These are phyloP conservation scores for Penicillium pulvis DNA, from an alignment of 495 filamentous ascomycete species.

Conservation along the genomic window DNA sequence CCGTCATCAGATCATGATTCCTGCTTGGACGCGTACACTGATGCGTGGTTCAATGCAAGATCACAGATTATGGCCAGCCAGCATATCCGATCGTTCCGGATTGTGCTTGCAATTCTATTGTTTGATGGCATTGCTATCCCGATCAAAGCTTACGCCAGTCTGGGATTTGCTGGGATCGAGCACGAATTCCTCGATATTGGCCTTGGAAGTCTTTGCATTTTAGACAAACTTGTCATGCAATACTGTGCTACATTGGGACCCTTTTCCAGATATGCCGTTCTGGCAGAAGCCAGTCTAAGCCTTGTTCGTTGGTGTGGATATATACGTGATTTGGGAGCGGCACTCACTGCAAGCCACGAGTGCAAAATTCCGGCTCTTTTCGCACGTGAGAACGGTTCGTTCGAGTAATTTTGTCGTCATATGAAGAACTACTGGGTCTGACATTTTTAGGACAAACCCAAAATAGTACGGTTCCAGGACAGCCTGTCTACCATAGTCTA, in stretches of 20 bases:
- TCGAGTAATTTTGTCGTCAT: not conserved
- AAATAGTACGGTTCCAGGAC: not conserved
- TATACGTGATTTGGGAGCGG: conserved; percentile 29
- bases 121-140: conserved; percentile 28
- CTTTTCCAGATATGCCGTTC: conserved; percentile 20
- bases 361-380: conserved; percentile 20
- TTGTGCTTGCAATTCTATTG: conserved; percentile 20
- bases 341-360: conserved; percentile 16
- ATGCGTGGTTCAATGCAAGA: conserved; percentile 21
- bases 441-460: not conserved
- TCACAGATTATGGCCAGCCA: conserved; percentile 8
- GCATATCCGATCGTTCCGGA: conserved; percentile 19
- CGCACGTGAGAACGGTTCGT: not conserved
- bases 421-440: not conserved
- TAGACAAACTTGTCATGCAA: conserved; percentile 19
- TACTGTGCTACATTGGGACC: conserved; percentile 24
- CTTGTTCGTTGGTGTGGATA: conserved; percentile 27
- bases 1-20: not conserved
- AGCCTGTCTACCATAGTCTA: not conserved
- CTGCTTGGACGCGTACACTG: conserved; percentile 12
- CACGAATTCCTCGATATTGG: conserved; percentile 14
- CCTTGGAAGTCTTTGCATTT: conserved; percentile 13
- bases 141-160: not conserved
- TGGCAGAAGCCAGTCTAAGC: conserved; percentile 25
- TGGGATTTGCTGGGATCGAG: not conserved